Evolutionary conservation across 257 asterid species (phyloP).

Genomic region (Nicotiana benthamiana): DNA sequence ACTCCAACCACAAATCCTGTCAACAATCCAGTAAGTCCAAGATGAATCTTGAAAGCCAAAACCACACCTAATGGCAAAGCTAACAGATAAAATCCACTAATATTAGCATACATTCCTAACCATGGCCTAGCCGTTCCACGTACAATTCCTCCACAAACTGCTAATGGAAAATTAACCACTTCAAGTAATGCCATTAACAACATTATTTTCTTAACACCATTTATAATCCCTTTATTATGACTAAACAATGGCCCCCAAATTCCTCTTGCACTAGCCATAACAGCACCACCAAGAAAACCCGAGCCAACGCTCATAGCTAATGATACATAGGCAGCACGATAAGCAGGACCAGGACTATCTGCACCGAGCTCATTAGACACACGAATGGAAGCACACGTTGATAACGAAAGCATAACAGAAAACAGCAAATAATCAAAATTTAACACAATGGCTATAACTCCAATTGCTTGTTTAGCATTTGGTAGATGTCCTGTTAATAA

Average conservation of each 20-base stretch:
- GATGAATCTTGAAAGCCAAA: slow-evolving; percentile 43
- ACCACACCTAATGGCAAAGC: slow-evolving; percentile 66
- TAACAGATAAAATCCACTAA: slow-evolving; percentile 61
- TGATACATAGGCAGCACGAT: slow-evolving; percentile 35
- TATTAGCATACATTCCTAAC: slow-evolving; percentile 67
- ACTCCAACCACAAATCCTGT: slow-evolving; percentile 64
- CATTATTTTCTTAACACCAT: slow-evolving; percentile 46
- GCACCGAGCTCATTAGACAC: slow-evolving; percentile 94
- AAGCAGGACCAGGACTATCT: slow-evolving; percentile 28
- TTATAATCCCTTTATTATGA: slow-evolving; percentile 34
- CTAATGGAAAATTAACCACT: slow-evolving; percentile 68
- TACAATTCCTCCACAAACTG: slow-evolving; percentile 80
- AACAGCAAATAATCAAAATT: slow-evolving; percentile 71
- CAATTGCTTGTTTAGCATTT: slow-evolving; percentile 44
- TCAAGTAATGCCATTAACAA: slow-evolving; percentile 56
- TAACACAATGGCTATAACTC: slow-evolving; percentile 62
- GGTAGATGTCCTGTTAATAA: slow-evolving; percentile 62
- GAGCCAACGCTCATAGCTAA: slow-evolving; percentile 18
- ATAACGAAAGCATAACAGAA: slow-evolving; percentile 60
- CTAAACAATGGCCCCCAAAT: slow-evolving; percentile 68
- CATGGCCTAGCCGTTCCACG: slow-evolving; percentile 86
- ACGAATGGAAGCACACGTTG: slow-evolving; percentile 68
- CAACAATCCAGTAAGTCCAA: slow-evolving; percentile 71
- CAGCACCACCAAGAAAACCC: slow-evolving; percentile 48
- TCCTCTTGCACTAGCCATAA: slow-evolving; percentile 46